These are phyloP conservation scores for Pleurostoma richardsiae DNA, from an alignment of 2,329 filamentous ascomycete genomes.

Conservation along the genomic window DNA sequence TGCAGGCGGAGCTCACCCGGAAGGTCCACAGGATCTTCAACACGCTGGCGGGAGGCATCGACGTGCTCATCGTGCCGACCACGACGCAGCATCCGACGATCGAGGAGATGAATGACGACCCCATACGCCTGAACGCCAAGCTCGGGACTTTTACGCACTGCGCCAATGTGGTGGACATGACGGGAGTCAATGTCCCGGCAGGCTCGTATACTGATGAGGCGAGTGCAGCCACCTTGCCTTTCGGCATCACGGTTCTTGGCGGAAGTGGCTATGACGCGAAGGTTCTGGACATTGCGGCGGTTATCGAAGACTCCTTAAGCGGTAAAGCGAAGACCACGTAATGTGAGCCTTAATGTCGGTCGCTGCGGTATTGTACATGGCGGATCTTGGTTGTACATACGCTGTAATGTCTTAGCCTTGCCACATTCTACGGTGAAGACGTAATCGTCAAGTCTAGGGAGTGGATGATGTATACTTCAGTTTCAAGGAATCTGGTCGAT, in stretches of 20 bases:
- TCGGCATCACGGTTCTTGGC: slow-evolving; percentile 37
- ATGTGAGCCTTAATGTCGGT: no score
- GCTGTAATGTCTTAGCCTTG: no score
- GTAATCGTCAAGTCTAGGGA: no score
- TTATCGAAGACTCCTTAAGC: slow-evolving; percentile 11
- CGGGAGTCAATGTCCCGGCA: slow-evolving; percentile 40
- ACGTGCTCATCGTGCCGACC: slow-evolving; percentile 45
- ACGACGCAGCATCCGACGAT: slow-evolving; percentile 39
- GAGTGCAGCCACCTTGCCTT: slow-evolving; percentile 26
- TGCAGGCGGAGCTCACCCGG: slow-evolving; percentile 35
- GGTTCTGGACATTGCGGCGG: slow-evolving; percentile 24
- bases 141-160: slow-evolving; percentile 48
- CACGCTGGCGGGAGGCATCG: slow-evolving; percentile 18
- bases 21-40: slow-evolving; percentile 32
- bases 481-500: no score
- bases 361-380: no score
- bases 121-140: slow-evolving; percentile 40
- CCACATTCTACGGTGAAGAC: no score
- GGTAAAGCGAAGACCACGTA: no score
- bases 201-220: slow-evolving; percentile 22
- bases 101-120: slow-evolving; percentile 41
- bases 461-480: no score
- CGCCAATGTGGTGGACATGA: slow-evolving; percentile 51
- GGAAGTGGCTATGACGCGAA: slow-evolving; percentile 32
- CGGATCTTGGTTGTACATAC: no score